These are phyloP conservation scores for Fusarium staphyleae DNA, from an alignment of 2,329 filamentous ascomycete species.

Conservation along the genomic window DNA sequence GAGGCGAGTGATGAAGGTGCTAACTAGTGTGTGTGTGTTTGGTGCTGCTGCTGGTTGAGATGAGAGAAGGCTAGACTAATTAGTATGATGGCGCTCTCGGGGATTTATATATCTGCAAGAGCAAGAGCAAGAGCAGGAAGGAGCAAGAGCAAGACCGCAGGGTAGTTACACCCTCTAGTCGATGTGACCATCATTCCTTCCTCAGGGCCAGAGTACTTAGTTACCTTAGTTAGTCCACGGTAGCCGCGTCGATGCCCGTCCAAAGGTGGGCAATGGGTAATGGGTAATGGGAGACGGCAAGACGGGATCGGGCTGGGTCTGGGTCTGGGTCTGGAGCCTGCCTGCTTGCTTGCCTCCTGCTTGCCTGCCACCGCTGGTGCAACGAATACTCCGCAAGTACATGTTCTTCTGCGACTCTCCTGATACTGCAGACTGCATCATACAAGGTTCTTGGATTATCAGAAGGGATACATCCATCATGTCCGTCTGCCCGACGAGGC, in stretches of 20 bases:
- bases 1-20: neutral
- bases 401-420: conserved; percentile 4
- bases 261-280: conserved; percentile 6
- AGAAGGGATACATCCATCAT: conserved; percentile 7
- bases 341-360: too few relatives aligned
- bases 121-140: neutral
- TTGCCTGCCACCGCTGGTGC: conserved; percentile 17
- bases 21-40: too few relatives aligned
- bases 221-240: too few relatives aligned
- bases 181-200: conserved; percentile 12
- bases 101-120: conserved; percentile 27
- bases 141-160: too few relatives aligned
- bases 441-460: conserved; percentile 19
- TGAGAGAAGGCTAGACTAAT: neutral
- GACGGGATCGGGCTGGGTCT: too few relatives aligned
- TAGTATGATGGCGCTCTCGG: conserved; percentile 8
- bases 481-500: conserved; percentile 25
- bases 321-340: neutral
- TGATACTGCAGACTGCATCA: conserved; percentile 9
- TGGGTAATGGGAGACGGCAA: conserved; percentile 1
- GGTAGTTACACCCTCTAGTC: neutral
- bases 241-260: conserved; percentile 14
- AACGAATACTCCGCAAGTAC: conserved; percentile 15
- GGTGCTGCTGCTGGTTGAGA: conserved; percentile 3
- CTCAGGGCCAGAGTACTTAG: conserved; percentile 11